phyloP scores from a whole-genome alignment of 176 grass and related monocot genomes.

The Alloteropsis semialata region DNA sequence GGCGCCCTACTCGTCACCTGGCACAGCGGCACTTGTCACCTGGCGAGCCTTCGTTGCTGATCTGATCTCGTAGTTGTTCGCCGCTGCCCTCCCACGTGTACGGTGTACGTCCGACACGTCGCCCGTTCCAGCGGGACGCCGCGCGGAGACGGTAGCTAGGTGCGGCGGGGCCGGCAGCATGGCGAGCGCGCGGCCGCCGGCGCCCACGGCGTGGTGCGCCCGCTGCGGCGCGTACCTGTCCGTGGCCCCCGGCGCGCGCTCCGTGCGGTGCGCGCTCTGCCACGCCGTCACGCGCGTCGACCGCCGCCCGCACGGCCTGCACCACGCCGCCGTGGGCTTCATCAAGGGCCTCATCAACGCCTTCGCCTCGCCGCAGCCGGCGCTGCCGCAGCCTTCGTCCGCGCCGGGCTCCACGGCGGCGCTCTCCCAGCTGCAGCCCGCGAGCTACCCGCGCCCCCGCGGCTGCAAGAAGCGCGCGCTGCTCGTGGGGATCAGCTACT shows the following conservation, averaged over 20 bases:
- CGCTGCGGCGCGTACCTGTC: constrained; percentile 44
- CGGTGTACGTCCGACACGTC: constrained; percentile 3
- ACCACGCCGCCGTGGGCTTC: constrained; percentile 46
- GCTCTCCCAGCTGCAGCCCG: not conserved
- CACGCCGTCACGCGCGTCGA: constrained; percentile 42
- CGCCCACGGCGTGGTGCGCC: constrained; percentile 33
- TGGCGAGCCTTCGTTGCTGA: not conserved
- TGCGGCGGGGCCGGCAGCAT: not conserved
- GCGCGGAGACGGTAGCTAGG: too few relatives aligned
- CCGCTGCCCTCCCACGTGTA: not conserved
- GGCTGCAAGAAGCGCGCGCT: constrained; percentile 72
- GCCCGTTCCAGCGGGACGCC: not conserved
- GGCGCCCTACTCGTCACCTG: not conserved
- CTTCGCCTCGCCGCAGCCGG: not conserved
- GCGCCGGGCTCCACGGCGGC: not conserved
- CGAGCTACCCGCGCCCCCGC: constrained; percentile 36
- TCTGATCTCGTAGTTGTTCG: not conserved
- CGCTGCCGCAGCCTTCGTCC: not conserved
- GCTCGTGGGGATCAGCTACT: constrained; percentile 83
- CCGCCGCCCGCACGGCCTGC: constrained; percentile 31
- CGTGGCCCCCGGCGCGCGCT: constrained; percentile 25
- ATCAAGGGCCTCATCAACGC: constrained; percentile 46
- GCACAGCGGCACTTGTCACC: not conserved
- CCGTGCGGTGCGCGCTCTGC: constrained; percentile 64
- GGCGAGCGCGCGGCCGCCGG: constrained; percentile 32